Evolutionary conservation across 495 filamentous ascomycete genomes (phyloP).

Genomic region (Penicillium simplicissimum): DNA sequence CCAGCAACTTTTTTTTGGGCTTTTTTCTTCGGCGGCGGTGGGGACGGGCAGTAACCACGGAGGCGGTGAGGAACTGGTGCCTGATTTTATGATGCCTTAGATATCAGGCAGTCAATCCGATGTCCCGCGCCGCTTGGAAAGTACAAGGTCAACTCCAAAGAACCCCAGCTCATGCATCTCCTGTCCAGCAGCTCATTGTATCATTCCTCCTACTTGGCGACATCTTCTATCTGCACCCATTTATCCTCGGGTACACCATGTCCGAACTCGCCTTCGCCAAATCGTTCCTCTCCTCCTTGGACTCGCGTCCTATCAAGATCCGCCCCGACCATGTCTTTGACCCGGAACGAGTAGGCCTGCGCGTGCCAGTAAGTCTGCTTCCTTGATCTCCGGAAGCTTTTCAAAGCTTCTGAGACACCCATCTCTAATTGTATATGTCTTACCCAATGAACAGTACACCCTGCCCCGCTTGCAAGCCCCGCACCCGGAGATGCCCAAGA

Average conservation of each 20-base stretch:
- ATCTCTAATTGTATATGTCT: background rate
- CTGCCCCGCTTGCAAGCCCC: constrained; percentile 48
- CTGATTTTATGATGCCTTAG: constrained; percentile 5
- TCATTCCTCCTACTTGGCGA: background rate
- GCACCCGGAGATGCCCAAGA: constrained; percentile 54
- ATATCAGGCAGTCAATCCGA: constrained; percentile 3
- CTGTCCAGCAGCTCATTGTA: background rate
- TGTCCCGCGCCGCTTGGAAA: background rate
- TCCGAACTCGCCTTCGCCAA: constrained; percentile 84
- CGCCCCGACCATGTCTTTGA: constrained; percentile 84
- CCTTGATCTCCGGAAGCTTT: background rate
- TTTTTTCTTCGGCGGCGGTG: constrained; percentile 43
- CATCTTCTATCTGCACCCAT: background rate
- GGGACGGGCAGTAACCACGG: constrained; percentile 27
- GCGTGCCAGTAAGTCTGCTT: constrained; percentile 62
- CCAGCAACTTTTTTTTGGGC: constrained; percentile 31
- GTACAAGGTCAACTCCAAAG: background rate
- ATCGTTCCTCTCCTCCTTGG: constrained; percentile 75
- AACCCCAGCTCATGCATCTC: background rate
- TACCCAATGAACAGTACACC: constrained; percentile 36
- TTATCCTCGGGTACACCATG: constrained; percentile 50
- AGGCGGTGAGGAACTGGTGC: constrained; percentile 32
- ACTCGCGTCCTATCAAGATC: constrained; percentile 74
- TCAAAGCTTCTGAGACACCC: background rate
- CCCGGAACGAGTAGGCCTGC: constrained; percentile 67